These are phyloP conservation scores for Vitis cinerea DNA, from an alignment of 164 flowering plant species.

Conservation along the genomic window DNA sequence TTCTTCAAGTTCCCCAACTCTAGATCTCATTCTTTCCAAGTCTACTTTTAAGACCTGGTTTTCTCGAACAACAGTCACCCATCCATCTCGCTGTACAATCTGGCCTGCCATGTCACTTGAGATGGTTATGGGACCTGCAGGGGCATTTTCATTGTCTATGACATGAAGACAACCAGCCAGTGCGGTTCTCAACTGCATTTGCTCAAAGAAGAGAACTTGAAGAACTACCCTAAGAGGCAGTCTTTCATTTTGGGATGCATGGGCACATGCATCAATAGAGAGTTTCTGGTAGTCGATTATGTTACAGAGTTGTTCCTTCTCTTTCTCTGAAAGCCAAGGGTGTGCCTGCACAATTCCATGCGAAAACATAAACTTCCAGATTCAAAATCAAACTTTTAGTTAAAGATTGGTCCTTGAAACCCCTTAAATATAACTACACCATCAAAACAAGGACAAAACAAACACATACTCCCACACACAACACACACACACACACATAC, in stretches of 20 bases:
- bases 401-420: not conserved
- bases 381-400: not conserved
- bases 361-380: conserved; percentile 2
- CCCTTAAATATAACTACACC: too few species aligned
- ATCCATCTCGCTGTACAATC: conserved; percentile 69
- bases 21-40: conserved; percentile 77
- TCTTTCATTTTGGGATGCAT: conserved; percentile 89
- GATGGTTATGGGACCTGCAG: conserved; percentile 29
- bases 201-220: conserved; percentile 94
- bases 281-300: conserved; percentile 81
- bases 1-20: conserved; percentile 80
- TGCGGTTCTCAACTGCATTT: conserved; percentile 80
- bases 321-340: conserved; percentile 79
- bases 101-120: conserved; percentile 41
- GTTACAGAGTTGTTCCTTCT: conserved; percentile 75
- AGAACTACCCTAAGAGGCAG: conserved; percentile 81
- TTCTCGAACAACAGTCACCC: conserved; percentile 82
- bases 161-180: conserved; percentile 56
- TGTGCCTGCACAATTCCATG: conserved; percentile 63
- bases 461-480: too few species aligned
- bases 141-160: conserved; percentile 49
- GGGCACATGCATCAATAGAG: conserved; percentile 92
- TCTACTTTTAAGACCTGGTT: conserved; percentile 75
- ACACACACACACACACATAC: too few species aligned
- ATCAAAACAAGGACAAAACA: too few species aligned